These are phyloP conservation scores for Aquilaria agallochum DNA, from an alignment of 441 rosid genomes.

Conservation along the genomic window DNA sequence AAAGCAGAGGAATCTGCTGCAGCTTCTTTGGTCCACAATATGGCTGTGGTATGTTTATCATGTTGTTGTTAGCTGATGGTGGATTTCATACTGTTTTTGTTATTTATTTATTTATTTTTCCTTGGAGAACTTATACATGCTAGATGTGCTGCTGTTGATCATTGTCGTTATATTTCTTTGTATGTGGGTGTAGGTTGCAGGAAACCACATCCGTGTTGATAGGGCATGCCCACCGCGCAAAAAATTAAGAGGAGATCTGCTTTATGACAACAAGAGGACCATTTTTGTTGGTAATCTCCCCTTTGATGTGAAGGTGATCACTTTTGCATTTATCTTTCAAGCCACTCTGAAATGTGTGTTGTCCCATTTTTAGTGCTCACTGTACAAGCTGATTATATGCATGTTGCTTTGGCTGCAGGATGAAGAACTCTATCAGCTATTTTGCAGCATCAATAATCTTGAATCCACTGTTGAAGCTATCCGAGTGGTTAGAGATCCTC, in stretches of 20 bases:
- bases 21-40: constrained; percentile 75
- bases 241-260: constrained; percentile 64
- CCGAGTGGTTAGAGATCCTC: constrained; percentile 84
- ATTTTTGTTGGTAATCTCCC: constrained; percentile 94
- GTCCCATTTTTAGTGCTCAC: constrained; percentile 2
- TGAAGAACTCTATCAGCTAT: constrained; percentile 87
- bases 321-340: not conserved
- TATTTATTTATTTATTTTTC: not conserved
- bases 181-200: constrained; percentile 50
- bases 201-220: constrained; percentile 94
- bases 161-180: constrained; percentile 5
- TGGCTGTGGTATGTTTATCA: constrained; percentile 68
- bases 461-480: constrained; percentile 81
- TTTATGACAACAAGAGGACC: constrained; percentile 84
- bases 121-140: not conserved
- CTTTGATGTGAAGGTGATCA: constrained; percentile 84
- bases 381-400: not conserved
- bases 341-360: not conserved
- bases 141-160: constrained; percentile 1
- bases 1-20: constrained; percentile 79
- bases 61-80: not conserved
- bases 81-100: not conserved
- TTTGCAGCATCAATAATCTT: constrained; percentile 51
- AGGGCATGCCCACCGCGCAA: constrained; percentile 97
- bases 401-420: constrained; percentile 43